Evolutionary conservation across 306 rosid genomes (phyloP), one percentile per base, ranked within the genome.

Genomic region (Corylus americana): DNA sequence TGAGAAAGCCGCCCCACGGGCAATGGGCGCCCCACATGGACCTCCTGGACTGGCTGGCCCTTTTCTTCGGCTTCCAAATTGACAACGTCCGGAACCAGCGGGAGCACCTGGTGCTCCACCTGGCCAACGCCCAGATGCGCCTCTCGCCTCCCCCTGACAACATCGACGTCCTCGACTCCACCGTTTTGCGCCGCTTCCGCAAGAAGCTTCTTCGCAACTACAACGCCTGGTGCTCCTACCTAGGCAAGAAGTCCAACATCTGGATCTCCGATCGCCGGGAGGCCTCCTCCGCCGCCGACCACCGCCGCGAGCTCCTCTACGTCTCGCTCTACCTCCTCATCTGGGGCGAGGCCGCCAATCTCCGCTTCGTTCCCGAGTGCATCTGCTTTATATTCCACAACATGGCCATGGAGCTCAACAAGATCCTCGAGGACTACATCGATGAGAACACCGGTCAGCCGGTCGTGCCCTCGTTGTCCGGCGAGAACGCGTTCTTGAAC

Each of bases 121-220:
- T 95, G 4, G 97, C 97, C 18, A 95, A 95, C 81, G 96, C 96
- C 29, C 98, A 95, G 95, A 92, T 95, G 98, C 95, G 98, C 9
- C 90, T 92, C 68, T 85, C 85, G 5, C 97, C 97, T 77, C 97
- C 98, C 25, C 97, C 98, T 20, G 97, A 92, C 79, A 95, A 91
- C 84, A 91, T 92, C 73, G 98, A 95, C 62, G 83, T 86, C 1
- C 86, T 95, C 3, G 98, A 95, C 61, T 88, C 74, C 58, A 6
- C 48, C 61, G 98, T 92, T 44, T 78, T 95, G 75, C 91, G 97
- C 11, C 87, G 87, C n/a, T 95, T 92, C 77, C 90, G 97, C 7
- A 87, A 50, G 79, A 95, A 92, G 88, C 92, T 95, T 1, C 77
- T 95, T 58, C 87, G 82, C 73, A 95, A 95, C 70, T 95, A 95